Percentiles rank a stretch among this genome's conserved stretches.
Conservation (phyloP, 73 alveolate species). For the Tetrahymena malaccensis region DNA sequence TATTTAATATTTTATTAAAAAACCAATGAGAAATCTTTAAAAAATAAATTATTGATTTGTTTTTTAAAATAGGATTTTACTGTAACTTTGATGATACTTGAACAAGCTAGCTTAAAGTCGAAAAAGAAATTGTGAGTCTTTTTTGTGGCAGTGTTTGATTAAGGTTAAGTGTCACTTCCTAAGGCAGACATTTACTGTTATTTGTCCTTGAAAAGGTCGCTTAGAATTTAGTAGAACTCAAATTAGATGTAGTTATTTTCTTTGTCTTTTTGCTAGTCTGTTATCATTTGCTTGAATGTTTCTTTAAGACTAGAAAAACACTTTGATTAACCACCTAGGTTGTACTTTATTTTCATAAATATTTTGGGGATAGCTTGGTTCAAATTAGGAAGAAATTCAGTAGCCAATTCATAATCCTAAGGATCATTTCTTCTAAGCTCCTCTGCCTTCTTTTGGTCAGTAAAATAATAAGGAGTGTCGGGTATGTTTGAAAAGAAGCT, state of each 20-base stretch:
- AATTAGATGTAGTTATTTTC: background rate
- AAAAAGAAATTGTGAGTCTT: background rate
- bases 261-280: background rate
- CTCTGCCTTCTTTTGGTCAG: background rate
- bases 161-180: background rate
- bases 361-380: background rate
- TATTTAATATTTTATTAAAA: too few species aligned
- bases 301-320: background rate
- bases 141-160: background rate
- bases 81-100: background rate
- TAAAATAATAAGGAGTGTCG: background rate
- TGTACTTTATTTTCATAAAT: background rate
- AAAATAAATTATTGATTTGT: too few species aligned
- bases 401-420: background rate
- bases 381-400: background rate
- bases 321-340: background rate
- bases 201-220: background rate
- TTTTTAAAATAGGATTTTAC: background rate
- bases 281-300: background rate
- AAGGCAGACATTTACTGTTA: background rate
- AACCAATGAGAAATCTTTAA: too few species aligned
- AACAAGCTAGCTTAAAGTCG: background rate
- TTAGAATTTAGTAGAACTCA: background rate
- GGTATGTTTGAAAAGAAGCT: background rate
- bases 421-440: background rate